Evolutionary conservation across 208 protist genomes (phyloP).

Genomic region (Endotrypanum monterogeii): DNA sequence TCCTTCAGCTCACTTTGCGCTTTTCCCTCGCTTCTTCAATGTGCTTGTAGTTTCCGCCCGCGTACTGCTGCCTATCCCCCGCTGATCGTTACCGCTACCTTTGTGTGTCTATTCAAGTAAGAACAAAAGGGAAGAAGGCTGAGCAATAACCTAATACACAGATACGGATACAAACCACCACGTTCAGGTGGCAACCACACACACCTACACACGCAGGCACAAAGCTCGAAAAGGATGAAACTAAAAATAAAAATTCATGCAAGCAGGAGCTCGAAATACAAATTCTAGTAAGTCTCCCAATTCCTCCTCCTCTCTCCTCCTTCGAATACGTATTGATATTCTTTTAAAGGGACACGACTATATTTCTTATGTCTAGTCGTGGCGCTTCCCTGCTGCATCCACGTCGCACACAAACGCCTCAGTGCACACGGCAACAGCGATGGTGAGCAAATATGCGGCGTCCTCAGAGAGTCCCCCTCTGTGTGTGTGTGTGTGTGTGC

Average conservation of each 20-base stretch:
- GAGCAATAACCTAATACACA: background rate
- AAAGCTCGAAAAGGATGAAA: background rate
- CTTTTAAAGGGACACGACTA: slow-evolving; percentile 3
- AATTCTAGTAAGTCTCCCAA: background rate
- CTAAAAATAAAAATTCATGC: background rate
- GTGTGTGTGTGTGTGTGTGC: too few relatives aligned
- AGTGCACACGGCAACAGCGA: background rate
- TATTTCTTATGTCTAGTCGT: background rate
- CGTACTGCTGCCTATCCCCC: background rate
- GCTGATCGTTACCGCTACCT: background rate
- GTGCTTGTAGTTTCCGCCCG: background rate
- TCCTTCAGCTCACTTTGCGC: background rate
- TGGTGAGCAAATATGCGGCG: background rate
- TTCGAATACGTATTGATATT: background rate
- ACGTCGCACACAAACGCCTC: background rate
- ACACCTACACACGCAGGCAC: background rate
- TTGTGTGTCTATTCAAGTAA: background rate
- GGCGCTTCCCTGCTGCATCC: background rate
- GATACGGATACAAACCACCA: background rate
- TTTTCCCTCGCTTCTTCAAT: background rate
- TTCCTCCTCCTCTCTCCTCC: background rate
- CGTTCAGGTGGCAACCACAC: background rate
- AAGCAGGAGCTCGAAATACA: background rate
- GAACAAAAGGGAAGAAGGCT: background rate
- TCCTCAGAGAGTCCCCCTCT: background rate